Base-by-base conservation (phyloP, 495 filamentous ascomycete genomes). In the Jackrogersella minutella region DNA sequence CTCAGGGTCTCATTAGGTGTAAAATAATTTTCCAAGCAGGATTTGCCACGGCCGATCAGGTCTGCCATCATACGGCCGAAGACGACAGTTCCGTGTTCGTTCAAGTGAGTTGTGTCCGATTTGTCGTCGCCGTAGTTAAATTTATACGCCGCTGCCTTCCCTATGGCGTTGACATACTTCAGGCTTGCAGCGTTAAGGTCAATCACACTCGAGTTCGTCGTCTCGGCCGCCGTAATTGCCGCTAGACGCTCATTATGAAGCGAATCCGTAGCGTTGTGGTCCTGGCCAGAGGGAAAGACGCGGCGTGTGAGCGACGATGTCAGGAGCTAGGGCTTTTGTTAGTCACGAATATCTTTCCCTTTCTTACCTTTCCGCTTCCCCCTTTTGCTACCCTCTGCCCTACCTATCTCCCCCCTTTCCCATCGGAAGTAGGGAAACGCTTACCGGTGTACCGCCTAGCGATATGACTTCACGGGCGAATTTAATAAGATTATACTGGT, bases 1-100 rank as follows among this genome's bases (percentile, higher is more conserved):
- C 68, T 72, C 33, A 82, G 47, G 9, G 58, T 73, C 43, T 65
- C 31, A 46, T 78, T 75, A 26, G 73, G 61, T 0, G 16, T 53
- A 16, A 78, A 56, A 50, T 66, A 79, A 7, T 30, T n/a, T 14
- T 61, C 54, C 53, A 81, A 37, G 13, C 53, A 41, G 0, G 72
- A 61, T 11, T 58, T 62, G 2, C 62, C 64, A 28, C 63, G 57
- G 0, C 64, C 50, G 44, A 84, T 70, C 49, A 85, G 62, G 53
- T 75, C 70, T 0, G 75, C 77, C 37, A 84, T 74, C 62, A 85
- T 74, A 1, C 77, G 76, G 0, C 81, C 82, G 69, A 85, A 85
- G 8, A 85, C 76, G 2, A 77, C 51, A 5, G 67, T 73, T 0
- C 81, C 82, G 30, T 62, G 62, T 1, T 49, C 51, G 55, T 83